Base-by-base conservation (phyloP, 73 alveolate species). In the Durusdinium trenchii region DNA sequence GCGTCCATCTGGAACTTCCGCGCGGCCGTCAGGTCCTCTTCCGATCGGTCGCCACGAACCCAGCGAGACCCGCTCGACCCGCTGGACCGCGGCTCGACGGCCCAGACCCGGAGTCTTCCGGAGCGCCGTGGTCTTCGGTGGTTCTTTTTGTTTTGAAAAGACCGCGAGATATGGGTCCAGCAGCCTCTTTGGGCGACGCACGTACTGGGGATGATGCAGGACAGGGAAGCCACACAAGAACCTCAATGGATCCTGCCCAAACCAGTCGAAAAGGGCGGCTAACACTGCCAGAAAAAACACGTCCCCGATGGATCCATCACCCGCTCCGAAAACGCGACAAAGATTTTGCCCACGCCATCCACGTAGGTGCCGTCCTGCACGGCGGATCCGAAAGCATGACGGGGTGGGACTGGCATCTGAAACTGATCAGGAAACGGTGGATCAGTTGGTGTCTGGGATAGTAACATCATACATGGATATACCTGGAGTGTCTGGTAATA, bases 281-380 rank as follows among this genome's bases (percentile, higher is more conserved):
- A 6, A 67, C 20, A 54, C 20, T 54, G 9, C 64, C 64, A 12
- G 28, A 54, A 54, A 54, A 54, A 54, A 20, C 46, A 35, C n/a
- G 20, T 67, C 81, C 42, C 79, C 6, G 79, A 38, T 38, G 42
- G 9, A 23, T 3, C 20, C 32, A n/a, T 69, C 45, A n/a, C 46
- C 43, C 62, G 52, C 54, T 94, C 99, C 99, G 91, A 54, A 35
- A 94, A 94, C 82, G 79, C 93, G 26, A 94, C 99, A 35, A 94
- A 94, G 99, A 94, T 94, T 93, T 94, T 94, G 92, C 99, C 99
- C 82, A 94, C 99, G 84, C 99, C 99, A 43, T 94, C 99, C 82
- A 76, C 93, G n/a, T 75, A 94, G 62, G 99, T 40, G 48, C 93
- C 99, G 83, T 94, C 99, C 99, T 94, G 51, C 40, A 45, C 91